Conservation (phyloP, 2,329 filamentous ascomycete species). For the Celoporthe dispersa region DNA sequence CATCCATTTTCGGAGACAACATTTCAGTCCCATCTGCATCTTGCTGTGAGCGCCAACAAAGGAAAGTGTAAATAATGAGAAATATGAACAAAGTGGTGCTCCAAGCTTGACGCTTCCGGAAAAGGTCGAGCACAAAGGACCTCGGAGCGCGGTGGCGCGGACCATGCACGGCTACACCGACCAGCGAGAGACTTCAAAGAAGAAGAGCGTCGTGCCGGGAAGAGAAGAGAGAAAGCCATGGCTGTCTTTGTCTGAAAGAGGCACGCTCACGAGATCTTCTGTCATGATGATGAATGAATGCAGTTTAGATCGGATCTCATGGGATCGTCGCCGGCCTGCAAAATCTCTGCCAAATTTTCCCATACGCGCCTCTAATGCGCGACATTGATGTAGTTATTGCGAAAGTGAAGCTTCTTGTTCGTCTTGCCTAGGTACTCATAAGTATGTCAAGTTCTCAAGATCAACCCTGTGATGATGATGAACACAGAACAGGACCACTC, state of each 20-base stretch:
- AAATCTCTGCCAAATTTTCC: not conserved
- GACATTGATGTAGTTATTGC: not conserved
- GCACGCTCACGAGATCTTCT: not conserved
- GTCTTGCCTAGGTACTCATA: too few species aligned
- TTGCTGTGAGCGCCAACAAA: not conserved
- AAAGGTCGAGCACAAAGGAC: conserved; percentile 21
- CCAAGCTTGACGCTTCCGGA: conserved; percentile 26
- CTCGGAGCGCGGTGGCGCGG: too few species aligned
- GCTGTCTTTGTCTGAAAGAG: conserved; percentile 14
- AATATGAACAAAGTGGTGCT: conserved; percentile 6
- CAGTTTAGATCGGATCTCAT: not conserved
- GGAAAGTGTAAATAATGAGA: not conserved
- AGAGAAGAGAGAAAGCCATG: not conserved
- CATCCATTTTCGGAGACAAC: conserved; percentile 10
- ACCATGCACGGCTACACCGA: not conserved
- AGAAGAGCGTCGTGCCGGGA: not conserved
- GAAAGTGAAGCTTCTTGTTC: not conserved
- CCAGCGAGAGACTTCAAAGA: conserved; percentile 10
- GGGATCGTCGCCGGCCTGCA: too few species aligned
- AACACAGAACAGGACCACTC: not conserved
- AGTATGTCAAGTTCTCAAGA: not conserved
- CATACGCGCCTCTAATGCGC: not conserved
- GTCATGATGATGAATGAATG: conserved; percentile 14
- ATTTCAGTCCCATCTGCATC: not conserved
- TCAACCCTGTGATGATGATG: not conserved